Conservation (phyloP, 306 rosid species). For the Fragaria vesca region DNA sequence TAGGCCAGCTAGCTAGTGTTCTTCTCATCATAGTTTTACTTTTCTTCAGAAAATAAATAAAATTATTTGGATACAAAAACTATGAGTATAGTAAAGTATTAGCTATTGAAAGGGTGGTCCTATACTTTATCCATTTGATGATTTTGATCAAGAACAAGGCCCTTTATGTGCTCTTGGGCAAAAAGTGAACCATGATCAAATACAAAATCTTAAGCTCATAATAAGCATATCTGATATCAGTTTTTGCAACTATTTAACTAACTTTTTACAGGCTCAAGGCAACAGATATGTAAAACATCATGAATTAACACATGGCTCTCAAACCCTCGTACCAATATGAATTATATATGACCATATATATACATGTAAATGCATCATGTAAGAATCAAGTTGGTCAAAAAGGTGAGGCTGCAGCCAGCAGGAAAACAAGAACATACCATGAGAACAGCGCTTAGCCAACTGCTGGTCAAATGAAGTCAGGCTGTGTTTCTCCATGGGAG, state of each 20-base stretch:
- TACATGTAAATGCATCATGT: background rate
- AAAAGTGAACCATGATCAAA: conserved; percentile 18
- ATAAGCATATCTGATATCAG: conserved; percentile 9
- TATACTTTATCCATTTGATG: conserved; percentile 9
- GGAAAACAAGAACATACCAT: conserved; percentile 37
- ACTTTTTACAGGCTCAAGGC: conserved; percentile 10
- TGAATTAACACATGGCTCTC: conserved; percentile 15
- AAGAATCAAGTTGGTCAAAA: background rate
- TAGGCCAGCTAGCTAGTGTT: background rate
- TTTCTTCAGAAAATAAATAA: background rate
- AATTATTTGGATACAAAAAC: background rate
- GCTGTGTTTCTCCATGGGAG: conserved; percentile 51
- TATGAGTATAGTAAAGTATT: background rate
- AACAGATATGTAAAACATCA: conserved; percentile 7
- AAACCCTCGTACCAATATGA: background rate
- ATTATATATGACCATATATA: background rate
- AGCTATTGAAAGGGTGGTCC: background rate
- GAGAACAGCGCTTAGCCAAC: conserved; percentile 79
- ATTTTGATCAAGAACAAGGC: background rate
- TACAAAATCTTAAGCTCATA: conserved; percentile 30
- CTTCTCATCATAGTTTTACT: background rate
- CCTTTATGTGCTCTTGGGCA: background rate
- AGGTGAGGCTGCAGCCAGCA: background rate
- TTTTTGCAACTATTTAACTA: background rate
- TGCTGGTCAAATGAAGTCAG: conserved; percentile 69